phyloP scores from a whole-genome alignment of 2,329 filamentous ascomycete species.

The Talaromyces pinophilus region DNA sequence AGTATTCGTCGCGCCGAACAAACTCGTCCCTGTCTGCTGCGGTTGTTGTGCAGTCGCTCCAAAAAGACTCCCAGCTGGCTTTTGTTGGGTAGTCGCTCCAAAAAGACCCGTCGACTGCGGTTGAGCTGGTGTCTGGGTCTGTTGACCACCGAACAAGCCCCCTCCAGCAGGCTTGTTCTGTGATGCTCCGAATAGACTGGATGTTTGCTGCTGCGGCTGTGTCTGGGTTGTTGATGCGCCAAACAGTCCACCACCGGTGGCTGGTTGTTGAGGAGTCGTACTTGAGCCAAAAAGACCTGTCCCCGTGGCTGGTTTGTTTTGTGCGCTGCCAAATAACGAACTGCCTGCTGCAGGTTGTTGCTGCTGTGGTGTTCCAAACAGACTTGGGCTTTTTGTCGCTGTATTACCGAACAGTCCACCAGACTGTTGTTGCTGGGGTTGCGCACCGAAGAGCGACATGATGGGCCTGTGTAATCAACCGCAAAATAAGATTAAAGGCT shows the following conservation, averaged over 20 bases:
- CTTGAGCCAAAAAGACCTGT: slow-evolving; percentile 31
- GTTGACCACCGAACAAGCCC: slow-evolving; percentile 31
- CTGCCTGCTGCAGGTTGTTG: slow-evolving; percentile 32
- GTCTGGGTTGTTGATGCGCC: slow-evolving; percentile 28
- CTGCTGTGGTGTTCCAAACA: slow-evolving; percentile 41
- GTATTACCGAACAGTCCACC: slow-evolving; percentile 35
- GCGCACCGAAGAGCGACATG: slow-evolving; percentile 46
- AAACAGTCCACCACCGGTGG: slow-evolving; percentile 30
- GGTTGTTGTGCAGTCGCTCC: slow-evolving; percentile 43
- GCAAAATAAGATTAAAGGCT: not conserved
- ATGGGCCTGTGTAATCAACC: slow-evolving; percentile 14
- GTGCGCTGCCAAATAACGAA: slow-evolving; percentile 38
- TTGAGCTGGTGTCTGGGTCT: slow-evolving; percentile 22
- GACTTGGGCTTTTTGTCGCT: slow-evolving; percentile 36
- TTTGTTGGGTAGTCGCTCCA: slow-evolving; percentile 30
- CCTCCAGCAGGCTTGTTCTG: slow-evolving; percentile 25
- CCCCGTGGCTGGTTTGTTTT: slow-evolving; percentile 26
- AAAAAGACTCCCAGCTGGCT: slow-evolving; percentile 33
- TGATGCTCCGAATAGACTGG: slow-evolving; percentile 27
- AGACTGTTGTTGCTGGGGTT: slow-evolving; percentile 28
- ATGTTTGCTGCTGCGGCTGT: slow-evolving; percentile 34
- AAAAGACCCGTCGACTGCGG: slow-evolving; percentile 24
- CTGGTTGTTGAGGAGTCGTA: slow-evolving; percentile 27
- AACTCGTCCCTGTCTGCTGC: slow-evolving; percentile 27
- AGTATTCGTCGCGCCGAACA: slow-evolving; percentile 29